Conservation (phyloP, 1,284 basidiomycete genomes). For the Cerioporus squamosus region DNA sequence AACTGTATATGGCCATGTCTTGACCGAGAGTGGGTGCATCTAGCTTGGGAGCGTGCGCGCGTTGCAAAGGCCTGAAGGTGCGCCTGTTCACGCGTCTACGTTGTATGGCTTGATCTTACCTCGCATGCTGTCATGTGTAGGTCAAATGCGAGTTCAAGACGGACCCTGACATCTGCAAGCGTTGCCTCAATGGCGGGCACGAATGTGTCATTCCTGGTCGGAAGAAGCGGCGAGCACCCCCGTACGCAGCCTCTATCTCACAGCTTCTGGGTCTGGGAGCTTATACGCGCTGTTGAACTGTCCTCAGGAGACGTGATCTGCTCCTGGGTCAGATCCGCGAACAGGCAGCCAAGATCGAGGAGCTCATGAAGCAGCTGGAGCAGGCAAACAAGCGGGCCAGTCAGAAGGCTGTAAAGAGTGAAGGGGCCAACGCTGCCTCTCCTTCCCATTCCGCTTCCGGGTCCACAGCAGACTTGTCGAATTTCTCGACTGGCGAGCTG, state of each 20-base stretch:
- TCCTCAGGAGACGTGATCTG: constrained; percentile 69
- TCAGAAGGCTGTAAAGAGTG: constrained; percentile 8
- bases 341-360: constrained; percentile 70
- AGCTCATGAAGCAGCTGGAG: constrained; percentile 69
- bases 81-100: constrained; percentile 4
- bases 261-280: not conserved
- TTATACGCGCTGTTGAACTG: not conserved
- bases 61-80: constrained; percentile 77
- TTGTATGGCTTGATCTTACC: not conserved
- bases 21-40: constrained; percentile 4
- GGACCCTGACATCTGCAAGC: constrained; percentile 71
- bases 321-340: constrained; percentile 73
- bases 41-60: constrained; percentile 58
- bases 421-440: constrained; percentile 18
- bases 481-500: constrained; percentile 24
- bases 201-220: constrained; percentile 78
- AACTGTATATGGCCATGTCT: not conserved
- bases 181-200: constrained; percentile 66
- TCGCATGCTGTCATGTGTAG: constrained; percentile 29
- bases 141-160: constrained; percentile 75
- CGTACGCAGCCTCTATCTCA: constrained; percentile 49
- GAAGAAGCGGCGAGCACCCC: constrained; percentile 75
- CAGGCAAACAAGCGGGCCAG: constrained; percentile 33
- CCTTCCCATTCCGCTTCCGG: constrained; percentile 19
- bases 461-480: constrained; percentile 22